Base-by-base conservation (phyloP, 257 asterid genomes). In the Solanum dulcamara region DNA sequence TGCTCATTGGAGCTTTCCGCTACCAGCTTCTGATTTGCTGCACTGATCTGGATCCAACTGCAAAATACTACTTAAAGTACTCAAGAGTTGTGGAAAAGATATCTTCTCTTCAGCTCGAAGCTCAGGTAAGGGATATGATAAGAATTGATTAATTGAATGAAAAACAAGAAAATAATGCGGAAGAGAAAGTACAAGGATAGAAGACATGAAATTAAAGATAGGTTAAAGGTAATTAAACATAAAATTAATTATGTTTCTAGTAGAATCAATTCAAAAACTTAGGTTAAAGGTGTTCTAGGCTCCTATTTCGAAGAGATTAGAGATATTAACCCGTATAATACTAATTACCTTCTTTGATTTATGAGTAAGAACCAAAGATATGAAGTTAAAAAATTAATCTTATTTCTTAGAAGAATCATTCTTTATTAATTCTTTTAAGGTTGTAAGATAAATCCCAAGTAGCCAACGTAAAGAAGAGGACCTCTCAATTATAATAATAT, bases 31-130 rank as follows among this genome's bases (percentile, higher is more conserved):
- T 97, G 90, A 91, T 92, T 86, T 75, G 91, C 85, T 89, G 90
- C 86, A 91, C 89, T 89, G 92, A 91, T 88, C 88, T 94, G 87
- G 99, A 97, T 87, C 99, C 98, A 64, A 87, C 97, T 85, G 89
- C 90, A 37, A 97, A 95, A 87, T 91, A 93, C 89, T 85, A 94
- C 6, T 37, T 97, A 67, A 95, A 91, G 92, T 88, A 90, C 90
- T 89, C 96, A 14, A 94, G 86, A 79, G 80, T 97, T 84, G 81
- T 90, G 53, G 92, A 93, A 87, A 97, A 88, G 90, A 94, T 94
- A 86, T 88, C 91, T 79, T 94, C 92, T 9, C 94, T 95, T 91
- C 91, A 94, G 90, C 90, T 90, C 71, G 99, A 97, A 89, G 92
- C 90, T 77, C 90, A 91, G 94, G 99, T 96, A 83, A 60, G 89